Evolutionary conservation across 2,329 filamentous ascomycete genomes (phyloP).

Genomic region (Metarhizium rileyi): DNA sequence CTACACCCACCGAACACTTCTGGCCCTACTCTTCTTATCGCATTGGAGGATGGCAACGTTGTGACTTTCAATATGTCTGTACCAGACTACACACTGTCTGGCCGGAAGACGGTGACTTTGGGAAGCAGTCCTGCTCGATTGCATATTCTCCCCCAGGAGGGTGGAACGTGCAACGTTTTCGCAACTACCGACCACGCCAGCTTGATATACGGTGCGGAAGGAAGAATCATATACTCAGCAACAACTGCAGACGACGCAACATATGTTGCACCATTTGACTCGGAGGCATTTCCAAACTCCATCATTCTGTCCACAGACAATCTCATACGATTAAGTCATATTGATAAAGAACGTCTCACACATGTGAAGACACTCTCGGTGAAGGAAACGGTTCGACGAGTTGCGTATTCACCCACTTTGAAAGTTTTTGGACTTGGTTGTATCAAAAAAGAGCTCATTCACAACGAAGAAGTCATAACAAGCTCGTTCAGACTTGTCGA

Average conservation of each 20-base stretch:
- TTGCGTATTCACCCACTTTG: slow-evolving; percentile 73
- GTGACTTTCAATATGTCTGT: slow-evolving; percentile 68
- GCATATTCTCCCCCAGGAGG: slow-evolving; percentile 60
- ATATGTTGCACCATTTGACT: slow-evolving; percentile 73
- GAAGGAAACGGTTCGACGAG: slow-evolving; percentile 71
- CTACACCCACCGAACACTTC: slow-evolving; percentile 51
- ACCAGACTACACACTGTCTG: slow-evolving; percentile 51
- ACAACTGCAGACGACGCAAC: slow-evolving; percentile 82
- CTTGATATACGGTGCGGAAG: slow-evolving; percentile 82
- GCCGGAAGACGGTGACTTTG: slow-evolving; percentile 71
- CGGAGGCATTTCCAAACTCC: slow-evolving; percentile 68
- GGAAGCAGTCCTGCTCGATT: slow-evolving; percentile 79
- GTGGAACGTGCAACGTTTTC: slow-evolving; percentile 70
- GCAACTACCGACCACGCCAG: slow-evolving; percentile 91
- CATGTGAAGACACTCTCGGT: slow-evolving; percentile 76
- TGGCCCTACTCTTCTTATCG: slow-evolving; percentile 71
- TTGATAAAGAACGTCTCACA: slow-evolving; percentile 79
- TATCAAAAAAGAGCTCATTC: slow-evolving; percentile 61
- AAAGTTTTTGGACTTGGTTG: slow-evolving; percentile 82
- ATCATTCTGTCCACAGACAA: slow-evolving; percentile 71
- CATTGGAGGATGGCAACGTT: slow-evolving; percentile 87
- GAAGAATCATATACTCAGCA: slow-evolving; percentile 82
- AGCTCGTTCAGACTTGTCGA: slow-evolving; percentile 86
- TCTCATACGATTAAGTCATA: slow-evolving; percentile 67
- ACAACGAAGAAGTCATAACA: slow-evolving; percentile 64